Base-by-base conservation (phyloP, 768 basidiomycete genomes). In the Leccinum variicolor region DNA sequence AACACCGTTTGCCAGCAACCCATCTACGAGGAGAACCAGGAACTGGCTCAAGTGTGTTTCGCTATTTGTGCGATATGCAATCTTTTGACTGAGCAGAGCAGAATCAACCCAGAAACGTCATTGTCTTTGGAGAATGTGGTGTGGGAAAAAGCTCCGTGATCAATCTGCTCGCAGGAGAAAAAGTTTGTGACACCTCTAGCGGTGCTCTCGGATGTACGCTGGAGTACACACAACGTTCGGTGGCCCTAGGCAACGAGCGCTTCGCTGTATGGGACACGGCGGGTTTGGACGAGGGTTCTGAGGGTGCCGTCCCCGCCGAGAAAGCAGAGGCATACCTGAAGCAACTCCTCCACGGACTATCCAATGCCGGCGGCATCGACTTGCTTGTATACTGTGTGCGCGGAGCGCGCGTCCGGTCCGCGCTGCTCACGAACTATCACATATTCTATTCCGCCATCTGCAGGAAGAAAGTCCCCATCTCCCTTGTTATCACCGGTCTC, bases 121-220 rank as follows among this genome's bases (percentile, higher is more conserved):
- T 80, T 17, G 25, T 79, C 31, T 80, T 79, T 53, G 78, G 79
- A 17, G 77, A 79, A 52, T 69, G 70, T 2, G 77, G 79, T 15
- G 57, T 71, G 52, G 74, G 75, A 17, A 80, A 80, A 59, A 80
- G 79, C 57, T 77, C 76, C 13, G 58, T 80, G n/a, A 65, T 80
- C 56, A 80, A 79, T 57, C 68, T 80, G 65, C 57, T 80, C 19
- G 67, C 64, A 3, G 70, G 69, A 10, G 6, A 39, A 6, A 62
- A 62, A 14, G 50, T 65, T 11, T 74, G 73, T 1, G 50, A 53
- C 11, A 67, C 68, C 14, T 77, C 75, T 5, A 73, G 68, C 45
- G 61, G 65, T 4, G 70, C 73, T 1, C 50, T 60, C 0, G 76
- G 77, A 3, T 76, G 73, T 53, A 79, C 79, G 2, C 72, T 78